Evolutionary conservation across 2,329 filamentous ascomycete genomes (phyloP).

Genomic region (Pseudocercospora musae): DNA sequence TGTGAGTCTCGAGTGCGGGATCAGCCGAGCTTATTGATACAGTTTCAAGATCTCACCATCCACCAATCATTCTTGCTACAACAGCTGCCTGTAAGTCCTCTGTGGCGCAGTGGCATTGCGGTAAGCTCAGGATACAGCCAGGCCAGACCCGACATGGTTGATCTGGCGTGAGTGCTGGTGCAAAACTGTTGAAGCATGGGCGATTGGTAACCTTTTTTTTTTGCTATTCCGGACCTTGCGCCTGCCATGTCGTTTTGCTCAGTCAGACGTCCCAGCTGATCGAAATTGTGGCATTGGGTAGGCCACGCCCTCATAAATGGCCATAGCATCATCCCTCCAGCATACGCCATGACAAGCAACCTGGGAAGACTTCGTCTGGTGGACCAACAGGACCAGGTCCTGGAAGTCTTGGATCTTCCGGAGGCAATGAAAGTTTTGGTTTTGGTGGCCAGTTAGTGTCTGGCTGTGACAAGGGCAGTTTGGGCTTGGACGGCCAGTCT

Average conservation of each 20-base stretch:
- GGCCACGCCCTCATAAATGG: neutral
- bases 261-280: neutral
- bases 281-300: neutral
- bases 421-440: neutral
- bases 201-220: neutral
- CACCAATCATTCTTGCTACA: too few species aligned
- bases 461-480: neutral
- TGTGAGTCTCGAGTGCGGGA: too few species aligned
- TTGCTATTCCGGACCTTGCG: neutral
- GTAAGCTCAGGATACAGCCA: neutral
- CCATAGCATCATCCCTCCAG: neutral
- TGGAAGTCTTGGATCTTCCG: neutral
- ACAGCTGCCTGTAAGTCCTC: too few species aligned
- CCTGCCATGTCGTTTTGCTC: neutral
- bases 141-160: neutral
- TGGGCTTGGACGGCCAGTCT: neutral
- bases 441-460: neutral
- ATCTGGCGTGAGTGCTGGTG: neutral
- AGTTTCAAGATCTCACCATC: too few species aligned
- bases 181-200: neutral
- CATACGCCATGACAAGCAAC: neutral
- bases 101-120: neutral
- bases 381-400: neutral
- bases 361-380: neutral
- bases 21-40: too few species aligned